phyloP scores from a whole-genome alignment of 169 alveolate genomes.

The Cryptosporidium sp. region DNA sequence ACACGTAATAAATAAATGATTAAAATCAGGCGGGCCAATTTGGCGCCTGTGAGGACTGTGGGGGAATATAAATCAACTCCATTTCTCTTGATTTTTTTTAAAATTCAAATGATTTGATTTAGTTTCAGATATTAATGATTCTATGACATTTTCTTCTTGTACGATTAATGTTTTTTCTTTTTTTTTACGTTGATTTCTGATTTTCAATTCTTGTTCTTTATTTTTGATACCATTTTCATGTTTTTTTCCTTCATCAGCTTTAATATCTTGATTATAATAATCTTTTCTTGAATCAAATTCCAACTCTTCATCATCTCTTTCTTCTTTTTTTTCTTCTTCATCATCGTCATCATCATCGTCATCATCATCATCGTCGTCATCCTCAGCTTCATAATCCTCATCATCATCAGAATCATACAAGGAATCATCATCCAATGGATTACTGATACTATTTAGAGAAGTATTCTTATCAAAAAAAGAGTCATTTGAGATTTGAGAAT shows the following conservation, averaged over 20 bases:
- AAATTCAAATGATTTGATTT: slow-evolving; percentile 5
- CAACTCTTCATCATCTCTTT: neutral
- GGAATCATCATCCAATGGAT: neutral
- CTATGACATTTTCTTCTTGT: slow-evolving; percentile 39
- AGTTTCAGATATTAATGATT: slow-evolving; percentile 45
- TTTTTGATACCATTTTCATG: neutral
- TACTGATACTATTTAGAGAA: neutral
- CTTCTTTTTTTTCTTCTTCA: slow-evolving; percentile 14
- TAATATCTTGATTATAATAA: neutral
- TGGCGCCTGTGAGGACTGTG: neutral
- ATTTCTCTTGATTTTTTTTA: slow-evolving; percentile 25
- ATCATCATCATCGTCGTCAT: neutral
- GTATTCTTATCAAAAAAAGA: slow-evolving; percentile 19
- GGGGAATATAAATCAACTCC: slow-evolving; percentile 9
- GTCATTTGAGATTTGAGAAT: slow-evolving; percentile 8
- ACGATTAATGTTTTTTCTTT: slow-evolving; percentile 21
- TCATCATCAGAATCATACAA: slow-evolving; percentile 46
- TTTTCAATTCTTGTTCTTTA: neutral
- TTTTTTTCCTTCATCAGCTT: neutral
- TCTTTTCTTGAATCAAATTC: neutral
- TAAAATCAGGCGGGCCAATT: neutral
- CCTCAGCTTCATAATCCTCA: slow-evolving; percentile 41
- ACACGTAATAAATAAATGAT: slow-evolving; percentile 1
- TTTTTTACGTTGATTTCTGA: neutral
- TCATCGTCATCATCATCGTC: neutral